phyloP scores from a whole-genome alignment of 2,329 filamentous ascomycete genomes.

The Pseudocercospora fuligena region DNA sequence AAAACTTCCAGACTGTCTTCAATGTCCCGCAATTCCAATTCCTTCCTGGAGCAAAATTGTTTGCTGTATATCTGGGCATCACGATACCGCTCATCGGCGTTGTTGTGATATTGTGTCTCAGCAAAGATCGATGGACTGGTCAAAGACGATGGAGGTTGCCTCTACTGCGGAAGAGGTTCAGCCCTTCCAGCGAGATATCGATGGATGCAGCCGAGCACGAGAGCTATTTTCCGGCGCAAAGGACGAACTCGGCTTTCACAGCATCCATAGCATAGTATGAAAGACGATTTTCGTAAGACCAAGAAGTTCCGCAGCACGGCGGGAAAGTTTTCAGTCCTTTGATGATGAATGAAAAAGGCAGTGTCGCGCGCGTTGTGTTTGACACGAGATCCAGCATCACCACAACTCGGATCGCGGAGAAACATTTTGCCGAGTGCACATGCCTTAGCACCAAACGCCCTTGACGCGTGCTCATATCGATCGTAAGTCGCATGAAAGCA shows the following conservation, averaged over 20 bases:
- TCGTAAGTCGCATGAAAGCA: too few species aligned
- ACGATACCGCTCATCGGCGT: slow-evolving; percentile 27
- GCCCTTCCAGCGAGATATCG: background rate
- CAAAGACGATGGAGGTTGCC: background rate
- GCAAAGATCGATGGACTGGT: slow-evolving; percentile 10
- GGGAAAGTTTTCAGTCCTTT: too few species aligned
- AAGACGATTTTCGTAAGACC: too few species aligned
- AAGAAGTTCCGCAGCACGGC: too few species aligned
- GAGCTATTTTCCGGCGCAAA: background rate
- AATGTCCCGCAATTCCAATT: slow-evolving; percentile 30
- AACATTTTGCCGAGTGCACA: too few species aligned
- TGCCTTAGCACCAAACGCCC: too few species aligned
- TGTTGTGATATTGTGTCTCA: slow-evolving; percentile 24
- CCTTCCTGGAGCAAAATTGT: slow-evolving; percentile 21
- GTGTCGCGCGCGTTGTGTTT: too few species aligned
- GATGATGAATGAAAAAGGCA: too few species aligned
- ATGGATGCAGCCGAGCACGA: background rate
- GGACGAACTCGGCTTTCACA: background rate
- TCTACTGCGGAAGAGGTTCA: too few species aligned
- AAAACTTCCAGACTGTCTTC: slow-evolving; percentile 20
- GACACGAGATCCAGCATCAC: too few species aligned
- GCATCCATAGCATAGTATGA: background rate
- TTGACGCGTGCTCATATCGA: too few species aligned
- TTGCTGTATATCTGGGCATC: slow-evolving; percentile 28
- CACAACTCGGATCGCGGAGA: too few species aligned